Conservation (phyloP, 1,284 basidiomycete species). For the Marasmius oreades region DNA sequence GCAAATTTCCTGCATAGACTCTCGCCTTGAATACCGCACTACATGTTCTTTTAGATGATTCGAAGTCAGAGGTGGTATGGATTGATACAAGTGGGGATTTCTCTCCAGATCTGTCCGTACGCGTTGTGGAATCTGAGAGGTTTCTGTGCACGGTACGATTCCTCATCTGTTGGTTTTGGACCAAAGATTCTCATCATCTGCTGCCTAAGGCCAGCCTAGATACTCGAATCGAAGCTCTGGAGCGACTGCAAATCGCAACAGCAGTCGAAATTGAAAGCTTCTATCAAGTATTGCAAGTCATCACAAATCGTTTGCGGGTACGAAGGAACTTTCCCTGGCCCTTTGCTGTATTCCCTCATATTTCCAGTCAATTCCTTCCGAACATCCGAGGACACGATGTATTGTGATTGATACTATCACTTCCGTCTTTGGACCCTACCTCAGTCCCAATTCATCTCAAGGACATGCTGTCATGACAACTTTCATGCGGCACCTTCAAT, state of each 20-base stretch:
- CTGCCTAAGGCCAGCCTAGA: not conserved
- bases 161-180: slow-evolving; percentile 1
- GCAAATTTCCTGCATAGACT: slow-evolving; percentile 31
- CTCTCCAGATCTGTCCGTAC: slow-evolving; percentile 43
- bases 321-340: not conserved
- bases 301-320: not conserved
- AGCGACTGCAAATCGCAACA: slow-evolving; percentile 26
- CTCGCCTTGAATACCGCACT: slow-evolving; percentile 57
- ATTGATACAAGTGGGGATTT: slow-evolving; percentile 71
- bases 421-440: slow-evolving; percentile 56
- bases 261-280: slow-evolving; percentile 7
- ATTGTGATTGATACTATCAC: slow-evolving; percentile 68
- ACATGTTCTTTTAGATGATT: slow-evolving; percentile 39
- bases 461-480: slow-evolving; percentile 74
- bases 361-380: not conserved
- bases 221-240: slow-evolving; percentile 17
- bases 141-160: slow-evolving; percentile 30
- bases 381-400: slow-evolving; percentile 24
- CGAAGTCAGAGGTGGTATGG: slow-evolving; percentile 50
- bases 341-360: not conserved
- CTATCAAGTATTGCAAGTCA: slow-evolving; percentile 7
- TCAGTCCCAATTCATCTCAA: slow-evolving; percentile 66
- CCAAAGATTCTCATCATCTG: not conserved
- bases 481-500: slow-evolving; percentile 63
- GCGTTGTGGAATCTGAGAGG: slow-evolving; percentile 29